phyloP scores from a whole-genome alignment of 2,329 filamentous ascomycete genomes.

The Aureobasidium sp. region DNA sequence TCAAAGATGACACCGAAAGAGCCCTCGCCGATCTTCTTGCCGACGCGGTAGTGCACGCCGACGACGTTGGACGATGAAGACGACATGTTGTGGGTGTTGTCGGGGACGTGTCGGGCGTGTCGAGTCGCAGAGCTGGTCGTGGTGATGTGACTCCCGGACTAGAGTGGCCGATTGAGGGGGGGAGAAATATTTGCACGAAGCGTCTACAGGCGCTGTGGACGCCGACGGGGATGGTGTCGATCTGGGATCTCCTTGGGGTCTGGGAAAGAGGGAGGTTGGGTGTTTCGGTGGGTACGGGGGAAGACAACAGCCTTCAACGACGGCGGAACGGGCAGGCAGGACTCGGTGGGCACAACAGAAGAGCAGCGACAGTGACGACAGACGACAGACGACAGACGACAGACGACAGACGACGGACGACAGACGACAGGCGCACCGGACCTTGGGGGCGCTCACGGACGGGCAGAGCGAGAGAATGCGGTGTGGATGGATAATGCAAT shows the following conservation, averaged over 20 bases:
- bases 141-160: background rate
- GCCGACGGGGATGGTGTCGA: background rate
- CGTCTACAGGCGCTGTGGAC: background rate
- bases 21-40: constrained; percentile 98
- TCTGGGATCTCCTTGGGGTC: background rate
- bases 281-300: constrained; percentile 4
- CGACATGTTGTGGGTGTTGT: background rate
- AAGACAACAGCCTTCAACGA: constrained; percentile 6
- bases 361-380: background rate
- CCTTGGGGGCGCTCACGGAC: background rate
- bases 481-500: background rate
- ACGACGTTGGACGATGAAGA: constrained; percentile 70
- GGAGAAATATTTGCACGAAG: background rate
- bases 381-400: background rate
- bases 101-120: background rate
- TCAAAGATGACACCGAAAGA: constrained; percentile 98
- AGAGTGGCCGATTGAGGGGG: background rate
- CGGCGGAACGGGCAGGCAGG: background rate
- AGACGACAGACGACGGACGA: constrained; percentile 2
- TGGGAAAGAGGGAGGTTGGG: constrained; percentile 8
- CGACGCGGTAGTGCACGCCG: constrained; percentile 95
- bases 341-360: background rate
- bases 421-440: background rate
- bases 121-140: background rate
- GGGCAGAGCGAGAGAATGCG: background rate